Evolutionary conservation across 495 filamentous ascomycete species (phyloP), one percentile per base, ranked within the genome.

Genomic region (Bryoglossum gracile): DNA sequence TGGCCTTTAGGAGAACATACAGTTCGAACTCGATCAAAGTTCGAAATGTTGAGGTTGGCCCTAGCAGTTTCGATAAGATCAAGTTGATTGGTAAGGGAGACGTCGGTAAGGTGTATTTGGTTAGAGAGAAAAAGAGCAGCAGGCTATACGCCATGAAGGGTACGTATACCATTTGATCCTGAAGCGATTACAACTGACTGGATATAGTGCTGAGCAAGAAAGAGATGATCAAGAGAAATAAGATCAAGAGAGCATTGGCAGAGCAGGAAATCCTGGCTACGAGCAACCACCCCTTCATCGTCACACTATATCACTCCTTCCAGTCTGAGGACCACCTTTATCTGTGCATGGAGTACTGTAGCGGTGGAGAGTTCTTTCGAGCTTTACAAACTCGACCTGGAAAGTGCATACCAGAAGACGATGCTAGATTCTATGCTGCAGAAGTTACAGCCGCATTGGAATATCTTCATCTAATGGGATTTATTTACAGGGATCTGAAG

Each of bases 151-250:
- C 92, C 46, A 98, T 98, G 92, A 98, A 98, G 68, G 94, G 92
- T 97, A 57, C 47, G 54, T 37, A 33, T 42, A 19, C 40, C 25
- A 32, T 32, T 19, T 28, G 21, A 26, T 23, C 24, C 17, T 36
- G 21, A 8, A 11, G 21, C 38, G 25, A 39, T n/a, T 14, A 18
- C 16, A 21, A 58, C 68, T 78, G 50, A 76, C 61, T 48, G 54
- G 48, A 36, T 30, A 18, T 62, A 98, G 92, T 98, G 8, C 58
- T 98, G 69, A 97, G 89, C 75, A 98, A 98, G 70, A 95, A 96
- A 74, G 92, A 98, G 71, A 98, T 98, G 92, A 98, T 98, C 71
- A 98, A 98, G 73, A 83, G 92, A 25, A 98, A 98, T 69, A 98
- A 98, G 77, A 98, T 98, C 74, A 98, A 98, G 74, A 82, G 92